These are phyloP conservation scores for Fusarium musae DNA, from an alignment of 2,329 filamentous ascomycete species.

Conservation along the genomic window DNA sequence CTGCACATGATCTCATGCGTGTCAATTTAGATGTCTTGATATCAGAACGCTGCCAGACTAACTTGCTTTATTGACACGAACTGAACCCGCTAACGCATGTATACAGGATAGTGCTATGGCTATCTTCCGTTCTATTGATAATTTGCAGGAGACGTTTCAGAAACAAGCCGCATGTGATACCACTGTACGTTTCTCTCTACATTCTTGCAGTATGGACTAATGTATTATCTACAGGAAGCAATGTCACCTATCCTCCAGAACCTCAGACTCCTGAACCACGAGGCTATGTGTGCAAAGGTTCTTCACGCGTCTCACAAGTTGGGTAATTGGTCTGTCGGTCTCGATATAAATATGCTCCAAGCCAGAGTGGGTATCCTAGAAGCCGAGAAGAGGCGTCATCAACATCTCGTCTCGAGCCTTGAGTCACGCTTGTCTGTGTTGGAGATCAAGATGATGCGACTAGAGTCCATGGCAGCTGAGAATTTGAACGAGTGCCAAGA, in stretches of 20 bases:
- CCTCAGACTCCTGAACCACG: background rate
- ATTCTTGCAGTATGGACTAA: background rate
- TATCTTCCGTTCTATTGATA: background rate
- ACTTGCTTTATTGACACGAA: background rate
- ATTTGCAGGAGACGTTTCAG: background rate
- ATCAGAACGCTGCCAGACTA: too few species aligned
- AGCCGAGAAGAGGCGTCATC: background rate
- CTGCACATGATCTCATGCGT: background rate
- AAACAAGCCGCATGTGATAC: background rate
- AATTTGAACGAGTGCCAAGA: background rate
- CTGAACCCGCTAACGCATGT: background rate
- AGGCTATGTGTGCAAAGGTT: background rate
- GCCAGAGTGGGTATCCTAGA: background rate
- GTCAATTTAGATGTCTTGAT: rapidly evolving
- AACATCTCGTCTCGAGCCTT: background rate
- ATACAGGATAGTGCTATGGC: background rate
- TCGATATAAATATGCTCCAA: background rate
- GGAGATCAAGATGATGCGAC: background rate
- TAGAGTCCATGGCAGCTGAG: background rate
- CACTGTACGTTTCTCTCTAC: background rate
- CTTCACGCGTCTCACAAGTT: too few species aligned
- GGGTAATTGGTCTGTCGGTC: too few species aligned
- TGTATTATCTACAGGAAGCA: background rate
- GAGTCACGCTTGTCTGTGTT: background rate
- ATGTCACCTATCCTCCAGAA: background rate